Evolutionary conservation across 345 rosid genomes (phyloP).

Genomic region (Chamaenerion angustifolium): DNA sequence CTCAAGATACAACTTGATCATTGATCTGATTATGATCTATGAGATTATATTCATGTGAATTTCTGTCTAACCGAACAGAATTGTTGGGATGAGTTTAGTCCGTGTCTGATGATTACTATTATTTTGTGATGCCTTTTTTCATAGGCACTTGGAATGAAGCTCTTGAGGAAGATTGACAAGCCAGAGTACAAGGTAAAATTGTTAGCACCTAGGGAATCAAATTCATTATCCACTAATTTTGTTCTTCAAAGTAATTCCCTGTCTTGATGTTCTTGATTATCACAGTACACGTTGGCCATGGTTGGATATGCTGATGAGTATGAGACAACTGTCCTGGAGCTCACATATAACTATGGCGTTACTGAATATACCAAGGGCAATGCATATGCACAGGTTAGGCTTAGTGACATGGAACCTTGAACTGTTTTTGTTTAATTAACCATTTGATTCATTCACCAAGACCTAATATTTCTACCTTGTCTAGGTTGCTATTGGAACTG

Average conservation of each 20-base stretch:
- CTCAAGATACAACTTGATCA: neutral
- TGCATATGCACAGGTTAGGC: conserved; percentile 75
- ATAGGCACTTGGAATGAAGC: conserved; percentile 82
- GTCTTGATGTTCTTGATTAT: neutral
- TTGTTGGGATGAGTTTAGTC: no score
- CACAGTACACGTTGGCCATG: conserved; percentile 75
- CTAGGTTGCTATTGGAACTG: conserved; percentile 71
- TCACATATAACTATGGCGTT: conserved; percentile 75
- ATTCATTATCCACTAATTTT: neutral
- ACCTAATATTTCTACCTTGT: neutral
- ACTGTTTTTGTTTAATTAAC: neutral
- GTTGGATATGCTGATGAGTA: conserved; percentile 77
- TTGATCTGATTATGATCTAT: neutral
- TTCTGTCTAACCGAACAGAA: no score
- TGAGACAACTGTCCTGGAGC: conserved; percentile 69
- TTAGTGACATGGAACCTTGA: neutral
- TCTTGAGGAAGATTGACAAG: conserved; percentile 49
- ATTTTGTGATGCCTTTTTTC: neutral
- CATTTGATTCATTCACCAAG: neutral
- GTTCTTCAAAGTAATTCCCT: neutral
- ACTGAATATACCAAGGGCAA: conserved; percentile 86
- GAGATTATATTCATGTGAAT: no score
- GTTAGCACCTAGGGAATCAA: neutral
- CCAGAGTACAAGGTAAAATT: conserved; percentile 66
- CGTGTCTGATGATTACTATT: neutral